Conservation (phyloP, 1,139 yeast species). For the Lodderomyces metapsilosis region DNA sequence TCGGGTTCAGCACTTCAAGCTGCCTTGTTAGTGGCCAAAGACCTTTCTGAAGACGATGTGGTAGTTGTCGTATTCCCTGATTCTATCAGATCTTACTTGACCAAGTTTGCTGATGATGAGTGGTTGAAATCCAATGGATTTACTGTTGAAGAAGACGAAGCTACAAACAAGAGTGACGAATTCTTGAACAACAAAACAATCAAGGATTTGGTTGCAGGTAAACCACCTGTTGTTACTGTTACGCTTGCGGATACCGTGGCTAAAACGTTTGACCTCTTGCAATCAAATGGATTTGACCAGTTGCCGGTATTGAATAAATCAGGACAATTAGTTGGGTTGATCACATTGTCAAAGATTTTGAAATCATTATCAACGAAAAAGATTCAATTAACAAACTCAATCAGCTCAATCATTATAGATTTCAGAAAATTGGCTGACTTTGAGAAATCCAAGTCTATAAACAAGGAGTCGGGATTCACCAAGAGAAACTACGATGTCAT, state of each 20-base stretch:
- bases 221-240: conserved; percentile 82
- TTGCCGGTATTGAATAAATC: conserved; percentile 66
- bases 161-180: conserved; percentile 51
- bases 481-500: conserved; percentile 68
- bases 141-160: conserved; percentile 45
- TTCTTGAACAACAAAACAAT: conserved; percentile 52
- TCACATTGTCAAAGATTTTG: conserved; percentile 73
- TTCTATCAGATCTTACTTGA: conserved; percentile 80
- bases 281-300: conserved; percentile 81
- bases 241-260: conserved; percentile 59
- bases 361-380: conserved; percentile 65
- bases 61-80: conserved; percentile 87
- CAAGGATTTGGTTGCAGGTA: conserved; percentile 58
- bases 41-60: conserved; percentile 69
- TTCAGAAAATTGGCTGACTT: conserved; percentile 72
- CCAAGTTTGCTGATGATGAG: conserved; percentile 88
- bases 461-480: conserved; percentile 58
- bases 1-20: conserved; percentile 86
- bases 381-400: conserved; percentile 59
- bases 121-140: conserved; percentile 86
- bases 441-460: conserved; percentile 64
- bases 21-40: conserved; percentile 68
- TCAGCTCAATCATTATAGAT: conserved; percentile 65
- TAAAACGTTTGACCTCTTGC: conserved; percentile 68
- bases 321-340: conserved; percentile 72